phyloP scores from a whole-genome alignment of 257 asterid species.

The Solanum stenotomum region DNA sequence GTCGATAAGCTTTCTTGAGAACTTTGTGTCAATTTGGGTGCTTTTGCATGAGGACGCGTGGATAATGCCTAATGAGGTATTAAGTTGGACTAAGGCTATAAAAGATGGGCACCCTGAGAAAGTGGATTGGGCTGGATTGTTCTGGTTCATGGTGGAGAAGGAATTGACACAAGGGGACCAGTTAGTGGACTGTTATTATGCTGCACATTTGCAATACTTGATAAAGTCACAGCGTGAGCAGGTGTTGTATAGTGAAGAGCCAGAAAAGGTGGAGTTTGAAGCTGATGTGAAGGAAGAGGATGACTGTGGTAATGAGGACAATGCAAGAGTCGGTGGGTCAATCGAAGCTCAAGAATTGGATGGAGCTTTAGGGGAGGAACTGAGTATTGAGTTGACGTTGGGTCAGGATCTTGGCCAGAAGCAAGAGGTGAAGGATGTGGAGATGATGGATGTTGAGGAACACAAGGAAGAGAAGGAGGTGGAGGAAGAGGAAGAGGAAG shows the following conservation, averaged over 20 bases:
- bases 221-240: slow-evolving; percentile 46
- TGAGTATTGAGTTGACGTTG: slow-evolving; percentile 60
- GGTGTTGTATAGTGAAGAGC: slow-evolving; percentile 21
- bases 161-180: slow-evolving; percentile 61
- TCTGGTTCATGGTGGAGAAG: slow-evolving; percentile 91
- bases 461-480: slow-evolving; percentile 22
- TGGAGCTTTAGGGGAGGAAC: slow-evolving; percentile 21
- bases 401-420: slow-evolving; percentile 51
- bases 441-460: slow-evolving; percentile 41
- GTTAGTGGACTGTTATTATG: slow-evolving; percentile 65
- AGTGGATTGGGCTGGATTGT: slow-evolving; percentile 80
- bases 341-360: slow-evolving; percentile 8
- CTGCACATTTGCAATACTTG: slow-evolving; percentile 72
- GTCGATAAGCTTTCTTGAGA: slow-evolving; percentile 33
- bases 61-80: slow-evolving; percentile 66
- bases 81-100: slow-evolving; percentile 45
- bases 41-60: slow-evolving; percentile 78
- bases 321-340: not conserved
- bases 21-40: slow-evolving; percentile 51
- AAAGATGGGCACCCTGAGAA: slow-evolving; percentile 76
- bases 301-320: not conserved
- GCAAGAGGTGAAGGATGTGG: slow-evolving; percentile 24
- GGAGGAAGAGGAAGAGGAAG: slow-evolving; percentile 27
- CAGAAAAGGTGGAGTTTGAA: slow-evolving; percentile 15
- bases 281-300: slow-evolving; percentile 15